phyloP scores from a whole-genome alignment of 2,329 filamentous ascomycete genomes.

The Neofusicoccum umdonicola region DNA sequence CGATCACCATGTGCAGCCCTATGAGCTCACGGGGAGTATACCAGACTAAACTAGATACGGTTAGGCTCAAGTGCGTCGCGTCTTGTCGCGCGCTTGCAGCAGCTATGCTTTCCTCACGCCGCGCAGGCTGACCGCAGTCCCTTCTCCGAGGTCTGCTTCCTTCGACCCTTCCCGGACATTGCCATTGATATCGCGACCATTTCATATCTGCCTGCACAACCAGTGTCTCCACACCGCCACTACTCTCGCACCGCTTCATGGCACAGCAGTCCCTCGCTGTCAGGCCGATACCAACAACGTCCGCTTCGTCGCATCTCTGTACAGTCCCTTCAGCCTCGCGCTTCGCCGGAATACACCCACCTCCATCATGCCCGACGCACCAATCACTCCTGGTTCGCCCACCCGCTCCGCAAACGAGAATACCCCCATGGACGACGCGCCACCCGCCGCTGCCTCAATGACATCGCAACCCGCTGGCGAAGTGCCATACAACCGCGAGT shows the following conservation, averaged over 20 bases:
- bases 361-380: constrained; percentile 21
- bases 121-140: neutral
- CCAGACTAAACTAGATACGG: neutral
- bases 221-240: neutral
- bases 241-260: neutral
- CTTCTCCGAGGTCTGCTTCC: neutral
- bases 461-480: constrained; percentile 35
- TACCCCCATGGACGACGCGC: constrained; percentile 24
- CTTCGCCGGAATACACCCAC: neutral
- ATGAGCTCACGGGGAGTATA: neutral
- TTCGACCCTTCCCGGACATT: neutral
- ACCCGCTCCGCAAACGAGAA: constrained; percentile 32
- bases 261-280: neutral
- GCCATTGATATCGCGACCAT: neutral
- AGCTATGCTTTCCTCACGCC: neutral
- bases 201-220: no score
- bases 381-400: constrained; percentile 26
- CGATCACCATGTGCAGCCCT: neutral
- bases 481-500: constrained; percentile 43
- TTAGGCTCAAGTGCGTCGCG: neutral
- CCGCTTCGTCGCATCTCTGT: neutral
- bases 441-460: constrained; percentile 23
- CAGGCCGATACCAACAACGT: neutral
- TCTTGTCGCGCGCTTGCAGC: neutral
- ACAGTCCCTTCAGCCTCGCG: neutral